These are phyloP conservation scores for Candida adriatica DNA, from an alignment of 805 yeast genomes.

Conservation along the genomic window DNA sequence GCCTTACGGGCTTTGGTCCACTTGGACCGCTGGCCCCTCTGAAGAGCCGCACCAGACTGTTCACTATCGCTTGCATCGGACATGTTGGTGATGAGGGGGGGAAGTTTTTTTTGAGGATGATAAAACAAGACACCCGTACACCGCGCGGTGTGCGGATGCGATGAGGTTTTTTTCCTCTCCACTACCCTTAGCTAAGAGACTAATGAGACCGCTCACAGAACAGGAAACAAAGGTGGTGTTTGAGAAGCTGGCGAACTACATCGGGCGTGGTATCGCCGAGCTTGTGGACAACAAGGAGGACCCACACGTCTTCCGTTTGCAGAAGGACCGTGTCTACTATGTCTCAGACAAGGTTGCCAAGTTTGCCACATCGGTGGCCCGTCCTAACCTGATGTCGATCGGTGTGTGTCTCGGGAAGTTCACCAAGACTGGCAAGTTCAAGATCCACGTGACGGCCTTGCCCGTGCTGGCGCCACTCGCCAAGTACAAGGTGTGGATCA, in stretches of 20 bases:
- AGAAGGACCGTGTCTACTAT: constrained; percentile 94
- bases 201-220: constrained; percentile 92
- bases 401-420: constrained; percentile 95
- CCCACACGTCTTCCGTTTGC: constrained; percentile 92
- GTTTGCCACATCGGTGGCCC: constrained; percentile 83
- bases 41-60: constrained; percentile 32
- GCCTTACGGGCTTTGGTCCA: constrained; percentile 24
- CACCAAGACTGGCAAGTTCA: constrained; percentile 95
- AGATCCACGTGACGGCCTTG: constrained; percentile 89
- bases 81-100: too few relatives aligned
- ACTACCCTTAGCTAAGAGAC: constrained; percentile 1
- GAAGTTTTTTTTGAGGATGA: too few relatives aligned
- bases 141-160: too few relatives aligned
- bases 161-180: too few relatives aligned
- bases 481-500: constrained; percentile 92
- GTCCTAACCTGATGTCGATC: constrained; percentile 84
- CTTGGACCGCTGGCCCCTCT: constrained; percentile 36
- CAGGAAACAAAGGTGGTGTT: constrained; percentile 95
- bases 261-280: constrained; percentile 90
- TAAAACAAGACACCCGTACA: too few relatives aligned
- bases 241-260: constrained; percentile 92
- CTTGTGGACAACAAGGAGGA: constrained; percentile 71
- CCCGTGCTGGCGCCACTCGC: constrained; percentile 81
- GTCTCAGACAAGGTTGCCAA: constrained; percentile 77
- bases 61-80: constrained; percentile 25